Base-by-base conservation (phyloP, 768 basidiomycete genomes). In the Ephemerocybe angulata region DNA sequence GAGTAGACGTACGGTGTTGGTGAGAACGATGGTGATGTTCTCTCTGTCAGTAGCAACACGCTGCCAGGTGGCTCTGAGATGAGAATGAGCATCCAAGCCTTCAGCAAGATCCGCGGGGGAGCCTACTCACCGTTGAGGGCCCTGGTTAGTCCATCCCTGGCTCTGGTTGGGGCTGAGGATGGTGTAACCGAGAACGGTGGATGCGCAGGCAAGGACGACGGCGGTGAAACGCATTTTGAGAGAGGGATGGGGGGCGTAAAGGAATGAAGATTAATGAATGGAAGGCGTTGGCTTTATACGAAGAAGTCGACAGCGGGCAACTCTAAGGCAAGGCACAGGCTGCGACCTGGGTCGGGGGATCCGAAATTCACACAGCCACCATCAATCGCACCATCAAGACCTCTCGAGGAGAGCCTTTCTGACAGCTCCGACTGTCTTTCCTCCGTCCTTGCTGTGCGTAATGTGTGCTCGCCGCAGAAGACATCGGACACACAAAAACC, bases 11-110 rank as follows among this genome's bases (percentile, higher is more conserved):
- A 85, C 89, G 65, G 75, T 67, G 71, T 89, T 88, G 58, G 74
- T 76, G 47, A 95, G 77, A 47, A 90, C 72, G 43, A 79, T 77
- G n/a, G 88, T 82, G 69, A 93, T 92, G 71, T 81, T 90, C 50
- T 54, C 24, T 0, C 79, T 69, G 65, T 95, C 92, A 10, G 87
- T 87, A 54, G 58, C 54, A 56, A 90, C 90, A 6, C 78, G 77
- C 1, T 65, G 41, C 91, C 91, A 95, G 4, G 70, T 56, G 53
- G 91, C 69, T 13, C 71, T 75, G 60, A 68, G 19, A 29, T 19
- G 8, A 30, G 22, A 21, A 53, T 21, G n/a, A 57, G 40, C 24
- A 47, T 12, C 21, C 1, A 19, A 27, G n/a, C 15, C 11, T 25
- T n/a, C 22, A 17, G 15, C 19, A 24, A 25, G 27, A 25, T 7